Evolutionary conservation across 106 monocot genomes (phyloP), one percentile per base, ranked within the genome.

Genomic region (Platanthera zijinensis): DNA sequence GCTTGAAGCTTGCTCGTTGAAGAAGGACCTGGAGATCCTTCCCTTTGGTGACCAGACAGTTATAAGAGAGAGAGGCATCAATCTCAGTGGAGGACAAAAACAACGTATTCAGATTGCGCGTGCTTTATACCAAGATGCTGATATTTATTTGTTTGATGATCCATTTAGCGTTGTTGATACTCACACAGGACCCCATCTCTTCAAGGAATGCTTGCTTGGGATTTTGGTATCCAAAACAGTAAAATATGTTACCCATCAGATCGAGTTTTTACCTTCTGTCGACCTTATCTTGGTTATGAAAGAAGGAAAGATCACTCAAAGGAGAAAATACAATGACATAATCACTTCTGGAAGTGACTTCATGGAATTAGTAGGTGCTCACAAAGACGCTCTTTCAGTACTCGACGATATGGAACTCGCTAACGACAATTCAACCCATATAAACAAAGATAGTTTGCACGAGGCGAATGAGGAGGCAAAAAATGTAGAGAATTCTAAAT

Each of bases 201-300:
- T 75, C 15, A 75, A 75, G 74, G 93, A 93, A 81, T 93, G 96
- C 53, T 79, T 96, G 72, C 79, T 91, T 52, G 81, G 85, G 47
- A 59, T 85, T 77, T 76, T 96, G 51, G 84, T 84, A 72, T 87
- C 93, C 39, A 96, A 93, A 80, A 93, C 96, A 1, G 84, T 96
- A n/a, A 50, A 93, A 25, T 96, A 91, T 84, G 93, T 96, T 21
- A 93, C 93, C 8, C 96, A 97, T 83, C 96, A 93, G 67, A 86
- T 97, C 32, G 96, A 97, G 80, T 97, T 97, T 82, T 77, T 97
- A 76, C 89, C 89, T 74, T 84, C 93, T 5, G 97, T 94, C 14
- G 97, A 99, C 61, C 89, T 99, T 73, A 92, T 99, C 48, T 62
- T 99, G 83, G 97, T 89, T 19, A 88, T 94, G 88, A 94, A 85